These are phyloP conservation scores for Colletotrichum horii DNA, from an alignment of 2,329 filamentous ascomycete genomes.

Conservation along the genomic window DNA sequence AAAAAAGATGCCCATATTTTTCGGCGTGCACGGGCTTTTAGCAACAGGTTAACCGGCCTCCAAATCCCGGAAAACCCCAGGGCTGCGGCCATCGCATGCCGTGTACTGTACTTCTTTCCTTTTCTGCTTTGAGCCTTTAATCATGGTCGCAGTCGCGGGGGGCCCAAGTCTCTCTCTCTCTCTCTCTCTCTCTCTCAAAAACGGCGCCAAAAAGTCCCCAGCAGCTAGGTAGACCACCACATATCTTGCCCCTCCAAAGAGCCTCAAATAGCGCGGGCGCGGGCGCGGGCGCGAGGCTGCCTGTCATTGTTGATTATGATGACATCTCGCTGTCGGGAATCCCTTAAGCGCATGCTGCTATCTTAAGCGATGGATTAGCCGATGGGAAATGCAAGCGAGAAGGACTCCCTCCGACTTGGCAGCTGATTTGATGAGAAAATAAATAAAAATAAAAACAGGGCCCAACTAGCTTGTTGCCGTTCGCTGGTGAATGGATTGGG, in stretches of 20 bases:
- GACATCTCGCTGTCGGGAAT: neutral
- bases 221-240: neutral
- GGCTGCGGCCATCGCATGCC: no score
- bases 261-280: no score
- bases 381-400: conserved; percentile 1
- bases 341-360: neutral
- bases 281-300: no score
- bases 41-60: no score
- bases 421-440: neutral
- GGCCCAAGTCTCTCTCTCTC: neutral
- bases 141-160: no score
- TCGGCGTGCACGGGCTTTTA: no score
- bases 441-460: neutral
- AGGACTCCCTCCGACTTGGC: conserved; percentile 1
- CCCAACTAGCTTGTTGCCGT: neutral
- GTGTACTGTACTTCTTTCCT: no score
- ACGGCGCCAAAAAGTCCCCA: neutral
- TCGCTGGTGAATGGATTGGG: neutral
- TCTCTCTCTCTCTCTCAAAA: neutral
- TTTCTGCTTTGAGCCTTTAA: no score
- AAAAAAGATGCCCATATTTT: no score
- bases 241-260: no score
- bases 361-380: conserved; percentile 11
- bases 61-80: neutral
- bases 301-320: no score